Evolutionary conservation across 208 protist genomes (phyloP).

Genomic region (Trypanosoma vivax): DNA sequence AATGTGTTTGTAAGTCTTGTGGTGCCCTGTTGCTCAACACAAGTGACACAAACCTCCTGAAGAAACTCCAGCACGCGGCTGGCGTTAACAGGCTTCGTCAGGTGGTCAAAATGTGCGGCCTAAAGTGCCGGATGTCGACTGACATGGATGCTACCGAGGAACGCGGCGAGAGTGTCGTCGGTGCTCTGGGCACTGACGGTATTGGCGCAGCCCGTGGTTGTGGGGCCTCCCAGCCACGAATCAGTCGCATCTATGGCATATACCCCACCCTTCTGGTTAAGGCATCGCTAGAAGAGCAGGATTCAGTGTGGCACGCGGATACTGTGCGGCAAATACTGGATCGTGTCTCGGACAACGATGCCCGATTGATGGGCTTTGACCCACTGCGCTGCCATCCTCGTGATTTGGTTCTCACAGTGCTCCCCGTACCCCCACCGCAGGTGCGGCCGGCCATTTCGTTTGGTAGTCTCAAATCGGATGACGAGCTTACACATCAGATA

Average conservation of each 20-base stretch:
- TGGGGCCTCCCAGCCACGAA: constrained; percentile 71
- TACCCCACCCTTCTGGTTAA: constrained; percentile 71
- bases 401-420: constrained; percentile 91
- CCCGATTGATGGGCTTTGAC: constrained; percentile 69
- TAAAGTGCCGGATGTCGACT: constrained; percentile 62
- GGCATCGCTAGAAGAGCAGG: constrained; percentile 70
- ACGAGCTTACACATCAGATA: constrained; percentile 98
- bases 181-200: not conserved
- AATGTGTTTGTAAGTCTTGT: constrained; percentile 97
- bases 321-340: constrained; percentile 67
- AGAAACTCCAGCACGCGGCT: constrained; percentile 42
- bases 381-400: constrained; percentile 67
- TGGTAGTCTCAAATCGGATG: constrained; percentile 80
- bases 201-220: constrained; percentile 62
- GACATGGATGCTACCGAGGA: constrained; percentile 12
- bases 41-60: constrained; percentile 30
- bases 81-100: constrained; percentile 71
- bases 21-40: constrained; percentile 84
- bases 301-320: constrained; percentile 67
- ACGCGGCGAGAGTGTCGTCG: not conserved
- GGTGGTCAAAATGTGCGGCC: constrained; percentile 58
- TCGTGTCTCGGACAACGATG: constrained; percentile 63
- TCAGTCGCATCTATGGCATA: constrained; percentile 59
- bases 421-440: constrained; percentile 96
- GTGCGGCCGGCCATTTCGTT: constrained; percentile 97